Evolutionary conservation across 2,329 filamentous ascomycete genomes (phyloP).

Genomic region (Mollisia scopiformis): DNA sequence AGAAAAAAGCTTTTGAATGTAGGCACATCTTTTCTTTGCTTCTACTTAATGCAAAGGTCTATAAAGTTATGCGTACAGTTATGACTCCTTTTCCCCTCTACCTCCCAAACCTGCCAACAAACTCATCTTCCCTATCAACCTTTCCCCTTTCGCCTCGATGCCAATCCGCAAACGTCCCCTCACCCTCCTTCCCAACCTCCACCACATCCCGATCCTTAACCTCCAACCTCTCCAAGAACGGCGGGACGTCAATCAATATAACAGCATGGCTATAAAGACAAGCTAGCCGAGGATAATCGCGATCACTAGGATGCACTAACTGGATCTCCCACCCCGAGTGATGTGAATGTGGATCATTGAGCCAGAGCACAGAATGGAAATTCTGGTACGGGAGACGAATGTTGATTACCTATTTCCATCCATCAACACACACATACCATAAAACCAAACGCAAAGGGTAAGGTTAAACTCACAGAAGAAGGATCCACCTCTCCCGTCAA

Average conservation of each 20-base stretch:
- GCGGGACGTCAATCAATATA: slow-evolving; percentile 19
- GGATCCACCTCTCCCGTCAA: slow-evolving; percentile 10
- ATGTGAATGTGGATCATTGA: slow-evolving; percentile 12
- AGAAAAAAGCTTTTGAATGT: too few species aligned
- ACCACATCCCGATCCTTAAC: not conserved
- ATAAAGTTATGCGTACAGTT: too few species aligned
- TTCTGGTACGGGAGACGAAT: not conserved
- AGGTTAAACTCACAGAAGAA: not conserved
- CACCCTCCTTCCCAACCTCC: not conserved
- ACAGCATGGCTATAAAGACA: slow-evolving; percentile 22
- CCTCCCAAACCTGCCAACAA: too few species aligned
- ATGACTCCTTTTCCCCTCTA: too few species aligned
- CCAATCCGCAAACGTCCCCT: not conserved
- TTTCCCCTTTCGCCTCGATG: not conserved
- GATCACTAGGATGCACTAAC: slow-evolving; percentile 14
- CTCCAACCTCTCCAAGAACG: not conserved
- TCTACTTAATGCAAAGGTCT: too few species aligned
- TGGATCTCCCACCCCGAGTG: slow-evolving; percentile 15
- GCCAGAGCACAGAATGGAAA: slow-evolving; percentile 9
- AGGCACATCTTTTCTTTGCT: too few species aligned
- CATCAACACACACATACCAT: too few species aligned
- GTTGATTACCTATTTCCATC: not conserved
- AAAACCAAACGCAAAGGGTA: not conserved
- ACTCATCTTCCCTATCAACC: not conserved
- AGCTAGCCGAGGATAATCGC: slow-evolving; percentile 9